Percentiles rank a stretch among this genome's conserved stretches.
Evolutionary conservation across 1,284 basidiomycete genomes (phyloP).

Genomic region (Austropuccinia psidii): DNA sequence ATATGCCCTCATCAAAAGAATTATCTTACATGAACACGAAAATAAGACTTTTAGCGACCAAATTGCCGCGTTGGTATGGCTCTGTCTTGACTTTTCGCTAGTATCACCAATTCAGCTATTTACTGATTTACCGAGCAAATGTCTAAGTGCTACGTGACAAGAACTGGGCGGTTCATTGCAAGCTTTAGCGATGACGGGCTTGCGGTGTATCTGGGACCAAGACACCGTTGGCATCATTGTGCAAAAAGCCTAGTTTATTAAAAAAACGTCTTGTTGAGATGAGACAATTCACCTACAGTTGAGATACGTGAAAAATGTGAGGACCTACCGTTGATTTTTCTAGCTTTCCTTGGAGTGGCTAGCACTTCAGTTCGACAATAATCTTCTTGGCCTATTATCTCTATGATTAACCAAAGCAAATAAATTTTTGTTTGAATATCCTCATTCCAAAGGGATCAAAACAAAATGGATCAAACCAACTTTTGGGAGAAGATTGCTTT

Average conservation of each 20-base stretch:
- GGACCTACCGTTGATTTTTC: neutral
- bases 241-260: neutral
- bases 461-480: conserved; percentile 2
- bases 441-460: neutral
- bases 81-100: too few species aligned
- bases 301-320: neutral
- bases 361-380: neutral
- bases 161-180: too few species aligned
- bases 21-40: too few species aligned
- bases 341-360: conserved; percentile 6
- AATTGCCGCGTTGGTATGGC: too few species aligned
- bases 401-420: neutral
- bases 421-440: neutral
- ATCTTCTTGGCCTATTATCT: neutral
- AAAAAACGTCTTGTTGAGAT: neutral
- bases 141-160: too few species aligned
- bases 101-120: too few species aligned
- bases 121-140: too few species aligned
- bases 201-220: conserved; percentile 26
- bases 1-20: too few species aligned
- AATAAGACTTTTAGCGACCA: too few species aligned
- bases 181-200: neutral
- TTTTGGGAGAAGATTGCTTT: conserved; percentile 30
- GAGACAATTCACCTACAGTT: neutral
- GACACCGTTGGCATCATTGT: neutral